These are phyloP conservation scores for Pistacia atlantica DNA, from an alignment of 345 rosid species.

Conservation along the genomic window DNA sequence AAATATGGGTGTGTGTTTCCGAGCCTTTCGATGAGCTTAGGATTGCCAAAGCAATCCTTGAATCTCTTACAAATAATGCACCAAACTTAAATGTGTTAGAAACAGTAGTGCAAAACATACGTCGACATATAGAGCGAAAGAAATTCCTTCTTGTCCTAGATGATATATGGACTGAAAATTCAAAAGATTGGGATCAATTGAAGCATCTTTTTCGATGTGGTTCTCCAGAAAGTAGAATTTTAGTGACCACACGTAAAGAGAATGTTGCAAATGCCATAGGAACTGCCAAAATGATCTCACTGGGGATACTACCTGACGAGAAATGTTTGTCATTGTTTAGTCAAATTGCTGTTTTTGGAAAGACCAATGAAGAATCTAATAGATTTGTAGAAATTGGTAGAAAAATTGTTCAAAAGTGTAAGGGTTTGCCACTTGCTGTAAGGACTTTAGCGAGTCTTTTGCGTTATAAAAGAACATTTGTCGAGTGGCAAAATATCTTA, in stretches of 20 bases:
- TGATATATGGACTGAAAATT: conserved; percentile 28
- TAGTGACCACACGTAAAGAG: conserved; percentile 17
- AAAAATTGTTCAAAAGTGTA: neutral
- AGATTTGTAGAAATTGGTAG: neutral
- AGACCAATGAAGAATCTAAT: neutral
- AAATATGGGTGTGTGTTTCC: neutral
- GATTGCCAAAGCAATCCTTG: conserved; percentile 24
- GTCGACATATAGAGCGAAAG: neutral
- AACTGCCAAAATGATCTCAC: neutral
- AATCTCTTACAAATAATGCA: conserved; percentile 3
- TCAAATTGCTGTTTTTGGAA: neutral
- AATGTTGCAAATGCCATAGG: neutral
- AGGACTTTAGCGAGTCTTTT: neutral
- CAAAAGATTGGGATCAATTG: conserved; percentile 15
- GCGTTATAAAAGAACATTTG: neutral
- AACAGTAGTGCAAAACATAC: conserved; percentile 8
- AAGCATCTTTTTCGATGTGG: neutral
- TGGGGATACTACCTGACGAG: neutral
- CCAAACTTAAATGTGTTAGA: neutral
- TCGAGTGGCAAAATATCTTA: too few species aligned
- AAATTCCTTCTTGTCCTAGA: conserved; percentile 25
- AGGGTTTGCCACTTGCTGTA: neutral
- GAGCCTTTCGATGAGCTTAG: conserved; percentile 5
- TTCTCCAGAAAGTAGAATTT: conserved; percentile 14
- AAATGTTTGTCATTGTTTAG: neutral